phyloP scores from a whole-genome alignment of 345 rosid genomes.

The Raphanus raphanistrum region DNA sequence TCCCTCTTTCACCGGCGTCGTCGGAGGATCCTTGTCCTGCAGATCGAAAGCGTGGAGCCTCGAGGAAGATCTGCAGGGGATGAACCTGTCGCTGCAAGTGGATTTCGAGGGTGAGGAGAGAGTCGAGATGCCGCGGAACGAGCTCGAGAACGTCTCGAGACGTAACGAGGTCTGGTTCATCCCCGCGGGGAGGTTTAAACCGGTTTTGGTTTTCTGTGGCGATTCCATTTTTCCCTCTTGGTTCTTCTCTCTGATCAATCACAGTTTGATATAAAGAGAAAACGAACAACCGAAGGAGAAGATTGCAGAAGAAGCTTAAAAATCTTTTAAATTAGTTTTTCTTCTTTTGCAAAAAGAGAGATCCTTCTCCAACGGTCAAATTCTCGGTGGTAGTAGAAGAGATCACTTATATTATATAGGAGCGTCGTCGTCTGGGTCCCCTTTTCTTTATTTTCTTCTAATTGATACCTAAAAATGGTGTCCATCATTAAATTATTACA shows the following conservation, averaged over 20 bases:
- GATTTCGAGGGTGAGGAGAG: conserved; percentile 81
- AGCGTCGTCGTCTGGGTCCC: conserved; percentile 7
- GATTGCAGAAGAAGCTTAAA: conserved; percentile 10
- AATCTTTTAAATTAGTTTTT: not conserved
- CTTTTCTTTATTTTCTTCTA: too few species aligned
- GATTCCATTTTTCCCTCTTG: conserved; percentile 53
- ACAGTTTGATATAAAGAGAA: not conserved
- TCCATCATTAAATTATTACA: not conserved
- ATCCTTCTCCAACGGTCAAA: conserved; percentile 39
- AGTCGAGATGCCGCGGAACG: conserved; percentile 65
- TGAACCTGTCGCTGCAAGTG: conserved; percentile 85
- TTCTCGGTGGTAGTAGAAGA: not conserved
- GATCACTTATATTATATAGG: not conserved
- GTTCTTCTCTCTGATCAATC: not conserved
- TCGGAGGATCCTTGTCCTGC: conserved; percentile 60
- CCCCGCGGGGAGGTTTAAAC: conserved; percentile 84
- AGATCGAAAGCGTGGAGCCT: conserved; percentile 88
- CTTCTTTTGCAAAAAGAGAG: not conserved
- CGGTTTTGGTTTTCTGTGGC: conserved; percentile 59
- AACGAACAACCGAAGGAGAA: conserved; percentile 2
- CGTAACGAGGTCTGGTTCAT: conserved; percentile 72
- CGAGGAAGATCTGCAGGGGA: conserved; percentile 95
- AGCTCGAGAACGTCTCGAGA: conserved; percentile 60
- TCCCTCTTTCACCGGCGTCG: conserved; percentile 81
- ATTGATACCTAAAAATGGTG: not conserved